Evolutionary conservation across 139 green algal species (phyloP), one percentile per base, ranked within the genome.

Genomic region (Picochlorum sp.): DNA sequence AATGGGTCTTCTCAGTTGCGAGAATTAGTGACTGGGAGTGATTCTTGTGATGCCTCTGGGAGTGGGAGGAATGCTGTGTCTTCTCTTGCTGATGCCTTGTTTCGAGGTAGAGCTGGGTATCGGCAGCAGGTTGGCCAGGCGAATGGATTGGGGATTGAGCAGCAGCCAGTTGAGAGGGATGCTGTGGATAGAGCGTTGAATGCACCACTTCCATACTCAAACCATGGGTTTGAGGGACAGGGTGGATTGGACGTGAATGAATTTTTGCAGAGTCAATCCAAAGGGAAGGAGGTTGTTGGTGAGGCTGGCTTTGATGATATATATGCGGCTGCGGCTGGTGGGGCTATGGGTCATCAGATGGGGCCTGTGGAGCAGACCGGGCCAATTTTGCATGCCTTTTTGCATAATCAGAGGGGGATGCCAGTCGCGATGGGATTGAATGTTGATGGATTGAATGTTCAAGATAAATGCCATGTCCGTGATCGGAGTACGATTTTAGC

Each of bases 401-500:
- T 95, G 30, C 31, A 72, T 6, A 81, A 72, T 54, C 13, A 20
- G 20, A 66, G 63, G 59, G 89, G 90, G 70, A 72, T 80, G 45
- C 51, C 58, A 1, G 34, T 41, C 8, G 34, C 47, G 11, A 54
- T 20, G 47, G 47, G 47, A 54, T 54, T 20, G 18, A 54, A 54
- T 20, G 47, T 26, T 54, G 47, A 20, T 54, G 47, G 16, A 9
- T 26, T 26, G 11, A 26, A 54, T 54, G 11, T 21, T 0, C 16
- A 54, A 21, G 79, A 86, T 62, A 63, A 82, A 63, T 77, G 73
- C 49, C 78, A 82, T 49, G 71, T 95, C 14, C 70, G 88, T 4
- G 83, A 95, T 75, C 70, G 88, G 21, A 66, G 68, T 60, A 90
- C 86, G 58, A 92, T 94, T 71, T 75, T 95, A 62, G 81, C 88